phyloP scores from a whole-genome alignment of 106 monocot species.

The Dioscorea zingiberensis region DNA sequence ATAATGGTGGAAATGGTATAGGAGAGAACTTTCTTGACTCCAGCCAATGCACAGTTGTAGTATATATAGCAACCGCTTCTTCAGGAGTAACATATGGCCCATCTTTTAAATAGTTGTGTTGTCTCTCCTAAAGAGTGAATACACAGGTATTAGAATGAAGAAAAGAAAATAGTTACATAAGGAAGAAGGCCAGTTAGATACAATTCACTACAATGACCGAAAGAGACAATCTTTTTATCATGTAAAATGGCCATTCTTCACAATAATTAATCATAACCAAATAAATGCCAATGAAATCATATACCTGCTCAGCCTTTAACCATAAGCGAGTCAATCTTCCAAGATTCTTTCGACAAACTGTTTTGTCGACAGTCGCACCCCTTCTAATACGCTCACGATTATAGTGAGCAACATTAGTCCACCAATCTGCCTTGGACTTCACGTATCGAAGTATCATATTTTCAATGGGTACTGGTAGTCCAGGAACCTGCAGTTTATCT shows the following conservation, averaged over 20 bases:
- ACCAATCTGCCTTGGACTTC: slow-evolving; percentile 99
- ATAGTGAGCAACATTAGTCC: slow-evolving; percentile 99
- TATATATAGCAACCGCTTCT: slow-evolving; percentile 98
- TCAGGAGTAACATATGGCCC: slow-evolving; percentile 99
- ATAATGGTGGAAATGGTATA: slow-evolving; percentile 96
- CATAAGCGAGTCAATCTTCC: slow-evolving; percentile 96
- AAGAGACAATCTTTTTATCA: too few relatives aligned
- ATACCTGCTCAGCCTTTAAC: slow-evolving; percentile 98
- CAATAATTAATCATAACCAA: background rate
- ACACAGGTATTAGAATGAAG: background rate
- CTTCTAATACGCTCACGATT: slow-evolving; percentile 99
- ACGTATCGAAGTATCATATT: slow-evolving; percentile 99
- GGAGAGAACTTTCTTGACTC: slow-evolving; percentile 99
- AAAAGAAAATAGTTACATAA: background rate
- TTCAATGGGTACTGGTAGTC: slow-evolving; percentile 96
- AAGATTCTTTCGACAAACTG: slow-evolving; percentile 96
- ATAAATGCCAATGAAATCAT: background rate
- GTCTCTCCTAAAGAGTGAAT: slow-evolving; percentile 68
- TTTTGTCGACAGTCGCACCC: slow-evolving; percentile 99
- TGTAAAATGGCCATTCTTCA: background rate
- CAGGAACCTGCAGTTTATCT: slow-evolving; percentile 70
- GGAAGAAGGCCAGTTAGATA: background rate
- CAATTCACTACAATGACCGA: too few relatives aligned
- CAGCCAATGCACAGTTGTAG: slow-evolving; percentile 98
- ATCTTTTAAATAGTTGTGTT: slow-evolving; percentile 98